Conservation (phyloP, 441 rosid genomes). For the Pelargonium australe region DNA sequence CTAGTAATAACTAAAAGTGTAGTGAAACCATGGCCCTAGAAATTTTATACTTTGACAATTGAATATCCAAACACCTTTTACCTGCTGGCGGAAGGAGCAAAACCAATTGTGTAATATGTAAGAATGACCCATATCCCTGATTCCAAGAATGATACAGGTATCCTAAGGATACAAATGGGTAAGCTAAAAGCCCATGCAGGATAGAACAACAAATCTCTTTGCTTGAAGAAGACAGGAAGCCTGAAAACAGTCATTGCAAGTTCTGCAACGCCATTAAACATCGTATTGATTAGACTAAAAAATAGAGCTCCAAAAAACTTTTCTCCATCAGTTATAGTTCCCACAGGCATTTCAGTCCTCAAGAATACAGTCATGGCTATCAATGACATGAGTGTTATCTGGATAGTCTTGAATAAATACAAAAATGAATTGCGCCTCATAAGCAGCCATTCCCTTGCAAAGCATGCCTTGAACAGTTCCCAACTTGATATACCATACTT, state of each 20-base stretch:
- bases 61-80: slow-evolving; percentile 3
- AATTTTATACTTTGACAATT: background rate
- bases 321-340: slow-evolving; percentile 27
- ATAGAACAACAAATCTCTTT: slow-evolving; percentile 57
- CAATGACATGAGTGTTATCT: slow-evolving; percentile 46
- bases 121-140: slow-evolving; percentile 61
- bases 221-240: slow-evolving; percentile 63
- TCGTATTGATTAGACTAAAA: slow-evolving; percentile 56
- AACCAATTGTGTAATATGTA: slow-evolving; percentile 66
- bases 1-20: background rate
- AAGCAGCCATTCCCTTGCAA: slow-evolving; percentile 56
- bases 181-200: slow-evolving; percentile 70
- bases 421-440: slow-evolving; percentile 59
- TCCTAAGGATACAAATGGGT: slow-evolving; percentile 58
- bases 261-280: slow-evolving; percentile 74
- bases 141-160: slow-evolving; percentile 59
- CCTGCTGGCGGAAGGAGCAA: slow-evolving; percentile 59
- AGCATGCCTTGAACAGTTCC: slow-evolving; percentile 64
- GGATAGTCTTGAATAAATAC: slow-evolving; percentile 53
- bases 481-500: slow-evolving; percentile 52
- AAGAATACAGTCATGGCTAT: slow-evolving; percentile 54
- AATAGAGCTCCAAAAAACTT: slow-evolving; percentile 60
- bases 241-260: slow-evolving; percentile 52
- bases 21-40: no score
- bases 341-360: slow-evolving; percentile 44